Evolutionary conservation across 345 rosid genomes (phyloP).

Genomic region (Eucalyptus cloeziana): DNA sequence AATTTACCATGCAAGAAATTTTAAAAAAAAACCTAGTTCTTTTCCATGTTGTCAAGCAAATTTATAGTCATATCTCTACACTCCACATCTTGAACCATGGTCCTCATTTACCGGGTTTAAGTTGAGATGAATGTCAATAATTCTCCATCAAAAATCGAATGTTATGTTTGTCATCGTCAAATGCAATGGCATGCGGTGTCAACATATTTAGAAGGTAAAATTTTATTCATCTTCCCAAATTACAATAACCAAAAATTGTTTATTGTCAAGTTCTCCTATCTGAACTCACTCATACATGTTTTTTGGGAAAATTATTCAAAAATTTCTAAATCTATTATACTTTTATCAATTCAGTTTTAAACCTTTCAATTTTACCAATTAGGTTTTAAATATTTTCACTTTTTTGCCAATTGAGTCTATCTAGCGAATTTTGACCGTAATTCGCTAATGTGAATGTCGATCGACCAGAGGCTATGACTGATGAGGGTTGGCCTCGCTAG

Average conservation of each 20-base stretch:
- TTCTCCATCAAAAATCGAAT: too few relatives aligned
- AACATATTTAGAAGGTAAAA: neutral
- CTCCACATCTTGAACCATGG: neutral
- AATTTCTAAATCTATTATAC: too few relatives aligned
- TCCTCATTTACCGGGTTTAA: neutral
- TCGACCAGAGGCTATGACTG: rapidly evolving
- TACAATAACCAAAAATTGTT: neutral
- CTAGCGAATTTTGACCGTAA: rapidly evolving
- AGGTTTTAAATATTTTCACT: too few relatives aligned
- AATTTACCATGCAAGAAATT: neutral
- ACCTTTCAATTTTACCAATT: rapidly evolving
- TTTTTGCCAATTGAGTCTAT: too few relatives aligned
- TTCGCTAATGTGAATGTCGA: rapidly evolving
- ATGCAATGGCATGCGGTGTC: neutral
- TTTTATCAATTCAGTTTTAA: rapidly evolving
- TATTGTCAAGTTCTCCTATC: neutral
- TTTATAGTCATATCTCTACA: neutral
- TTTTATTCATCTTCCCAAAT: neutral
- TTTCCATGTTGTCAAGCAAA: neutral
- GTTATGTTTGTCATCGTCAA: neutral
- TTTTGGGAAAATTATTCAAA: too few relatives aligned
- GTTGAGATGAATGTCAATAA: too few relatives aligned
- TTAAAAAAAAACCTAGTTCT: neutral
- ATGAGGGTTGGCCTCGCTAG: rapidly evolving
- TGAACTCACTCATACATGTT: neutral